A percentile compares a stretch with the other conserved stretches of the same genome.
Conservation (phyloP, 345 rosid genomes). For the Pseudoturritis turrita region DNA sequence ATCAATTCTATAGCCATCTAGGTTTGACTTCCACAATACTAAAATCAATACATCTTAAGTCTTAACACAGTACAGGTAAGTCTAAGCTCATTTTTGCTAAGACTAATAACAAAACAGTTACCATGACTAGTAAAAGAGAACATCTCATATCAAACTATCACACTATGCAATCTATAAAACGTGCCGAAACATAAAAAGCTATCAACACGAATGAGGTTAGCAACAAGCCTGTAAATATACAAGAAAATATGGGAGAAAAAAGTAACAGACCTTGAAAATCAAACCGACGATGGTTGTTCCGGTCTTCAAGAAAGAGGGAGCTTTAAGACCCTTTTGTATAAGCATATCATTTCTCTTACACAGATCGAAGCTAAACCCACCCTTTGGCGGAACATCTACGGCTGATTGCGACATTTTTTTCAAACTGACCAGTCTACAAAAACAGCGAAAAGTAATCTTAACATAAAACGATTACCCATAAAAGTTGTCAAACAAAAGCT, state of each 20-base stretch:
- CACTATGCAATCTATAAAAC: too few species aligned
- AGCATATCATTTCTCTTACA: conserved; percentile 85
- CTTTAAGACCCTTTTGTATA: conserved; percentile 52
- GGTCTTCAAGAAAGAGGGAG: conserved; percentile 74
- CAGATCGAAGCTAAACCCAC: conserved; percentile 92
- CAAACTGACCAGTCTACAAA: conserved; percentile 9
- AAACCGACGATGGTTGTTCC: conserved; percentile 97
- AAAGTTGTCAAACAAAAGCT: not conserved
- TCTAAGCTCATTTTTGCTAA: not conserved
- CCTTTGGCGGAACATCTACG: conserved; percentile 53
- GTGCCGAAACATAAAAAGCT: not conserved
- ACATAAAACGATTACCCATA: not conserved
- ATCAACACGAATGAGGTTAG: not conserved
- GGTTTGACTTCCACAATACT: not conserved
- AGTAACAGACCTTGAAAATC: conserved; percentile 58
- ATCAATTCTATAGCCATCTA: not conserved
- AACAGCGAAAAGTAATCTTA: not conserved
- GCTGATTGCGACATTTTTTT: conserved; percentile 53
- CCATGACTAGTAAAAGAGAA: not conserved
- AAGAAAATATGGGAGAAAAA: not conserved
- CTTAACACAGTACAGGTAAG: not conserved
- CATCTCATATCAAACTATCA: not conserved
- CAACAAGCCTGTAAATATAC: not conserved
- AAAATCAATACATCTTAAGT: not conserved
- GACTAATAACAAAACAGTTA: not conserved